Evolutionary conservation across 345 rosid species (phyloP).

Genomic region (Lepidium sativum): DNA sequence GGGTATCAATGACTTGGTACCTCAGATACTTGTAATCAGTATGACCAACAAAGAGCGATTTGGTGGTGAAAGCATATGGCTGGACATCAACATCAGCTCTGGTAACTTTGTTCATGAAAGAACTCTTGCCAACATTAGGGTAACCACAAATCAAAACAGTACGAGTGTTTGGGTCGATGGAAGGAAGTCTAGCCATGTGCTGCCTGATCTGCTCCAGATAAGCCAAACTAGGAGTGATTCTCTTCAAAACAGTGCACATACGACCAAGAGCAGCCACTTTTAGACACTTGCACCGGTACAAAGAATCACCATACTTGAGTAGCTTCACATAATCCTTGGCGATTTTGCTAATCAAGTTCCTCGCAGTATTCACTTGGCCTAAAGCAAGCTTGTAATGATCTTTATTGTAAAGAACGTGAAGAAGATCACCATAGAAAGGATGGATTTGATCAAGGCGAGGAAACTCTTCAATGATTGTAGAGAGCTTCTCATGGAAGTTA

Average conservation of each 20-base stretch:
- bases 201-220: slow-evolving; percentile 77
- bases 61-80: slow-evolving; percentile 88
- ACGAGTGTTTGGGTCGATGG: slow-evolving; percentile 65
- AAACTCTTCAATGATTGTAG: slow-evolving; percentile 57
- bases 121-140: slow-evolving; percentile 90
- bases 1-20: slow-evolving; percentile 95
- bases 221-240: slow-evolving; percentile 67
- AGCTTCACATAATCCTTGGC: slow-evolving; percentile 64
- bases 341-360: slow-evolving; percentile 57
- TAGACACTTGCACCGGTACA: slow-evolving; percentile 59
- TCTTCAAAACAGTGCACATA: slow-evolving; percentile 67
- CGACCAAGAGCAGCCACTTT: slow-evolving; percentile 83
- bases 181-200: slow-evolving; percentile 89
- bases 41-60: slow-evolving; percentile 90
- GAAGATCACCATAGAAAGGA: slow-evolving; percentile 72
- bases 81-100: slow-evolving; percentile 92
- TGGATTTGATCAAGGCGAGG: slow-evolving; percentile 71
- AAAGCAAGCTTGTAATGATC: slow-evolving; percentile 77
- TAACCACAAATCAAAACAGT: slow-evolving; percentile 80
- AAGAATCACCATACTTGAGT: slow-evolving; percentile 67
- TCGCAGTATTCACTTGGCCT: slow-evolving; percentile 66
- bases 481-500: slow-evolving; percentile 64
- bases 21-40: slow-evolving; percentile 83
- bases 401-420: slow-evolving; percentile 67
- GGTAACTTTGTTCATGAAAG: slow-evolving; percentile 82